Evolutionary conservation across 345 rosid genomes (phyloP).

Genomic region (Hibiscus mutabilis): DNA sequence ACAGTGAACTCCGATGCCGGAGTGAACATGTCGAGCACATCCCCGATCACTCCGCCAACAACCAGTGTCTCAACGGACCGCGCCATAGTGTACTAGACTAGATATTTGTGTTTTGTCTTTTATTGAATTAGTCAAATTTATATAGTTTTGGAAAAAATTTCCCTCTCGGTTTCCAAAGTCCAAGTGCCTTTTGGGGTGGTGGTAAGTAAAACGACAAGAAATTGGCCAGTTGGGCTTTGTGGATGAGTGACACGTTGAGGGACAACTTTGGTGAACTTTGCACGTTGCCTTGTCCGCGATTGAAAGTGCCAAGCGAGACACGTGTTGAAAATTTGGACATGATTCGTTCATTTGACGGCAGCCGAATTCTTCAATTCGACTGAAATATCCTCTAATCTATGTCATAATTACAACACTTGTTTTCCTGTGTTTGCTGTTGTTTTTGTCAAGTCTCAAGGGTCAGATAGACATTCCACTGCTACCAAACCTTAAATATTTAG

Average conservation of each 20-base stretch:
- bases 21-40: conserved; percentile 26
- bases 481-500: background rate
- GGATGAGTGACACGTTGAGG: background rate
- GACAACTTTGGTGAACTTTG: background rate
- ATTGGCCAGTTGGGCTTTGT: background rate
- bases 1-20: conserved; percentile 15
- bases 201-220: background rate
- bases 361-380: background rate
- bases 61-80: conserved; percentile 24
- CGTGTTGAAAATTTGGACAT: conserved; percentile 1
- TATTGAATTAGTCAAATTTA: background rate
- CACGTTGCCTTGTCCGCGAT: conserved; percentile 5
- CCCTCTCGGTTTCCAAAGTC: background rate
- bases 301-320: conserved; percentile 7
- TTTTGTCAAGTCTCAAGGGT: background rate
- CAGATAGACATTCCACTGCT: background rate
- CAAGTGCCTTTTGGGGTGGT: background rate
- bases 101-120: background rate
- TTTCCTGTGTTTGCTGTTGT: background rate
- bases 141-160: background rate
- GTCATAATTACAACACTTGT: no score
- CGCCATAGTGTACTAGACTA: conserved; percentile 10
- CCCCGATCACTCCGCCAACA: conserved; percentile 31
- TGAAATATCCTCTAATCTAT: conserved; percentile 8
- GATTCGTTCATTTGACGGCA: background rate